Percentiles rank a stretch among this genome's conserved stretches.
Conservation (phyloP, 352 stramenopile species). For the Globisporangium paddicum region DNA sequence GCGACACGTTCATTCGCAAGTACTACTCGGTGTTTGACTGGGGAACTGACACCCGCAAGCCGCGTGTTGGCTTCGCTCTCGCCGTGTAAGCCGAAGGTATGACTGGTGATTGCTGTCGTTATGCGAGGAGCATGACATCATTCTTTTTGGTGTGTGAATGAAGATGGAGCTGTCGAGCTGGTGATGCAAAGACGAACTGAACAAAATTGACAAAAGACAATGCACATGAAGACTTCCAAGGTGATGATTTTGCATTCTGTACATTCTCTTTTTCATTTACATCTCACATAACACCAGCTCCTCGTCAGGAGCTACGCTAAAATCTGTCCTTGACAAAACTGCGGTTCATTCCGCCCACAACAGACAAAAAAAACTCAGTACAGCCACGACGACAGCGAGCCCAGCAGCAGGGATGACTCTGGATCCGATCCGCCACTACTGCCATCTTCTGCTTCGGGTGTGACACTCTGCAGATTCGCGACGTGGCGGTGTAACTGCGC, state of each 20-base stretch:
- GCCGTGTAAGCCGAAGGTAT: constrained; percentile 21
- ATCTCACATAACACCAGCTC: too few relatives aligned
- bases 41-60: constrained; percentile 36
- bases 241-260: too few relatives aligned
- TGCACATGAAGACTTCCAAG: too few relatives aligned
- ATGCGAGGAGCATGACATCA: too few relatives aligned
- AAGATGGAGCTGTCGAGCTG: too few relatives aligned
- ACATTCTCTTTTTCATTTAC: too few relatives aligned
- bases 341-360: not conserved
- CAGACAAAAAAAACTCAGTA: constrained; percentile 21
- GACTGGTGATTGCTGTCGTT: too few relatives aligned
- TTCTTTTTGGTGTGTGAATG: too few relatives aligned
- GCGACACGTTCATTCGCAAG: constrained; percentile 92
- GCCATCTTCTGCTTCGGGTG: constrained; percentile 10
- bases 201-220: too few relatives aligned
- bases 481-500: constrained; percentile 36
- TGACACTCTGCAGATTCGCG: constrained; percentile 6
- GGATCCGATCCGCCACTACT: not conserved
- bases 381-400: constrained; percentile 59
- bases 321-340: constrained; percentile 8
- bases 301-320: not conserved
- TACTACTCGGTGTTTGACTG: constrained; percentile 92
- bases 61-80: constrained; percentile 74
- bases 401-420: constrained; percentile 20
- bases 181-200: too few relatives aligned